Percentiles rank a stretch among this genome's conserved stretches.
Conservation (phyloP, 139 green algal genomes). For the Chlorokybus atmophyticus region DNA sequence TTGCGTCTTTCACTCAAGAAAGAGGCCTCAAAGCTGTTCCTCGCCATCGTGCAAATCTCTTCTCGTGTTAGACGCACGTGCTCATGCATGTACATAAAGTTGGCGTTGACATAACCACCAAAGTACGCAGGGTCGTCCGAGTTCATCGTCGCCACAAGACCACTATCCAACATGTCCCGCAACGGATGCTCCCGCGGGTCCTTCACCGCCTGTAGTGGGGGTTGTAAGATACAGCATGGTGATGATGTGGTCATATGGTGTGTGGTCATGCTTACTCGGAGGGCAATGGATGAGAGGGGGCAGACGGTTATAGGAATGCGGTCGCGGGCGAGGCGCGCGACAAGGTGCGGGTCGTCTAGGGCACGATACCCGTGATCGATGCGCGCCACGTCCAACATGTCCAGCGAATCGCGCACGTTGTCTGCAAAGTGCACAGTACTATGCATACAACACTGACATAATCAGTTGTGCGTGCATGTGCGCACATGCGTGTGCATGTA, state of each 20-base stretch:
- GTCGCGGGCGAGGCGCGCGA: slow-evolving; percentile 19
- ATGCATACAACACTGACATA: neutral
- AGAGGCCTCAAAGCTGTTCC: too few species aligned
- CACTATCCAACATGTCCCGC: too few species aligned
- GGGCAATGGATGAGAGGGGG: slow-evolving; percentile 47
- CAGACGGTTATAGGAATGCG: slow-evolving; percentile 48
- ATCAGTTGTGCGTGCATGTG: too few species aligned
- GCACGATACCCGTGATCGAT: slow-evolving; percentile 53
- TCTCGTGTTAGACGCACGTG: too few species aligned
- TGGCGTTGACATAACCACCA: slow-evolving; percentile 32
- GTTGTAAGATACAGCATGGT: neutral
- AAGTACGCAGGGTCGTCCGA: slow-evolving; percentile 54
- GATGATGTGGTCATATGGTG: neutral
- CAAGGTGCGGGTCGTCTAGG: slow-evolving; percentile 44
- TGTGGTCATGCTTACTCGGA: slow-evolving; percentile 34
- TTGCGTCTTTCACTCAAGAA: too few species aligned
- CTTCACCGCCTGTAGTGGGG: neutral
- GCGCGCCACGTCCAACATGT: slow-evolving; percentile 30
- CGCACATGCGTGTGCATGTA: too few species aligned
- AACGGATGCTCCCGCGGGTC: neutral
- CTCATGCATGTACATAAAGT: too few species aligned
- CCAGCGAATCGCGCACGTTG: neutral
- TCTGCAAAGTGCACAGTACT: neutral
- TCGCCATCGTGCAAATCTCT: too few species aligned
- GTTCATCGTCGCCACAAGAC: slow-evolving; percentile 38